Conservation (phyloP, 495 filamentous ascomycete genomes). For the Daldinia caldariorum region DNA sequence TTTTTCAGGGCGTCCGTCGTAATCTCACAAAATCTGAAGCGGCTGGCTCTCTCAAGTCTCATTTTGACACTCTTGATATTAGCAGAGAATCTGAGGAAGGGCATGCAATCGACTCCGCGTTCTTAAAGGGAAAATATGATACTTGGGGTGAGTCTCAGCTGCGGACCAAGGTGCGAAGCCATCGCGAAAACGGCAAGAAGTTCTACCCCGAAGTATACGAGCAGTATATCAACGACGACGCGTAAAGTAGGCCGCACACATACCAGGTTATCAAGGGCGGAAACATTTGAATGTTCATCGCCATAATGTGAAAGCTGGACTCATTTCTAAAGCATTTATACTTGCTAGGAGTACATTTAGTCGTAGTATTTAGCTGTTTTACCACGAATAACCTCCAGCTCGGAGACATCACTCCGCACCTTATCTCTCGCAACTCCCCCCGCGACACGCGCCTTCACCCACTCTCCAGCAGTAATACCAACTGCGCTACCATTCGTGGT, state of each 20-base stretch:
- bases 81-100: conserved; percentile 39
- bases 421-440: conserved; percentile 37
- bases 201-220: conserved; percentile 55
- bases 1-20: conserved; percentile 58
- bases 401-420: conserved; percentile 36
- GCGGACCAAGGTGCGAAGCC: conserved; percentile 57
- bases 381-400: conserved; percentile 46
- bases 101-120: conserved; percentile 53
- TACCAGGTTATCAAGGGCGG: neutral
- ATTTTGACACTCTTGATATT: conserved; percentile 40
- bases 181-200: conserved; percentile 53
- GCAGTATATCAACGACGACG: conserved; percentile 52
- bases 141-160: conserved; percentile 61
- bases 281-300: neutral
- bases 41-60: conserved; percentile 42
- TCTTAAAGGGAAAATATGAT: conserved; percentile 55
- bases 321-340: neutral
- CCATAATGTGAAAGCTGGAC: neutral
- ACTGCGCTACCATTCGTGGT: conserved; percentile 49
- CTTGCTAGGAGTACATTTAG: conserved; percentile 16
- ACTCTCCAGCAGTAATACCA: conserved; percentile 54
- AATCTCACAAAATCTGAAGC: conserved; percentile 54
- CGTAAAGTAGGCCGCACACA: conserved; percentile 8
- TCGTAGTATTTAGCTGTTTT: conserved; percentile 48
- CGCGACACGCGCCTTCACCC: conserved; percentile 54